These are phyloP conservation scores for Triticum urartu DNA, from an alignment of 176 grass and related monocot genomes.

Conservation along the genomic window DNA sequence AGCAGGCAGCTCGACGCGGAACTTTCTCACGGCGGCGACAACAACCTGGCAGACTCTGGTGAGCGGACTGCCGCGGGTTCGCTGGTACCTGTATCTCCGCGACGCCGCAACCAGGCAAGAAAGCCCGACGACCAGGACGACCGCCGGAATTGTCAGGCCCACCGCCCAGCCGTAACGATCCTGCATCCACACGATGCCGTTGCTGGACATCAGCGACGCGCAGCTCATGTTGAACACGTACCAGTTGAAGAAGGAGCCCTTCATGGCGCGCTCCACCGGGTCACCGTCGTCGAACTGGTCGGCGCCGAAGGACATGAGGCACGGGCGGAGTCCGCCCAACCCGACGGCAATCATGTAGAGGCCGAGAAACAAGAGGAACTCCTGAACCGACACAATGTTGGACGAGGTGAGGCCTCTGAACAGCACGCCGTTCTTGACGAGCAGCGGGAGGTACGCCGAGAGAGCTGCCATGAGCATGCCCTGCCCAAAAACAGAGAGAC, in stretches of 20 bases:
- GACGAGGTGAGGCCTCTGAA: too few species aligned
- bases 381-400: neutral
- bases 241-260: conserved; percentile 24
- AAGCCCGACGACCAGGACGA: neutral
- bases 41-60: too few species aligned
- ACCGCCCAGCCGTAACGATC: conserved; percentile 20
- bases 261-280: neutral
- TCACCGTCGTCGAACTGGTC: conserved; percentile 56
- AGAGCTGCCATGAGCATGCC: conserved; percentile 31
- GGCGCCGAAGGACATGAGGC: conserved; percentile 47
- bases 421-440: neutral
- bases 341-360: conserved; percentile 43
- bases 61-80: neutral
- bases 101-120: neutral
- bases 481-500: neutral
- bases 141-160: conserved; percentile 1
- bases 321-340: conserved; percentile 36
- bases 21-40: neutral
- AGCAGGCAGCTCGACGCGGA: neutral
- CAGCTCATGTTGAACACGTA: conserved; percentile 14
- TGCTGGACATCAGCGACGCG: neutral
- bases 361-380: conserved; percentile 11
- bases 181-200: conserved; percentile 27
- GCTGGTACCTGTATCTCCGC: conserved; percentile 16
- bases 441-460: conserved; percentile 23